Conservation (phyloP, 106 monocot species). For the Allium cepa region DNA sequence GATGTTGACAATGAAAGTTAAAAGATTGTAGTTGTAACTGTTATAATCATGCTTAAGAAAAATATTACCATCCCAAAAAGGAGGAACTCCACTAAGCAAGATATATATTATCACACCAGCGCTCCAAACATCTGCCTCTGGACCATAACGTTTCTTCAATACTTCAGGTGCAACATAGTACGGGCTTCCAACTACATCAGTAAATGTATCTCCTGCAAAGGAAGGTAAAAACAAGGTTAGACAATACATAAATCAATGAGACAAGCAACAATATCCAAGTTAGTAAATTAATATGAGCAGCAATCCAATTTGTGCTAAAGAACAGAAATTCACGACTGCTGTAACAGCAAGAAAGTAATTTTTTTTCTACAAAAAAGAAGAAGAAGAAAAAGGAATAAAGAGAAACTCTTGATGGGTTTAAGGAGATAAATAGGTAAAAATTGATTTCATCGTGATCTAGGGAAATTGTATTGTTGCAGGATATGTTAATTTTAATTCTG, state of each 20-base stretch:
- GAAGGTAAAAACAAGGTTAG: conserved; percentile 1
- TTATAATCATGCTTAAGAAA: neutral
- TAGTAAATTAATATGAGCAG: no score
- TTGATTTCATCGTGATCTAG: no score
- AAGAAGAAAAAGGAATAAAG: no score
- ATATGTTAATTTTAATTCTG: no score
- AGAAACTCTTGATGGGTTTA: no score
- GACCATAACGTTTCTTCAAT: conserved; percentile 40
- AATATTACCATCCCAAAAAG: conserved; percentile 45
- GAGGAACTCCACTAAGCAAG: conserved; percentile 50
- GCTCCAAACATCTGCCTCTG: conserved; percentile 58
- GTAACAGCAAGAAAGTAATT: no score
- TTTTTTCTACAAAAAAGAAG: no score
- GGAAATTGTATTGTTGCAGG: no score
- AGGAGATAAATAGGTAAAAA: no score
- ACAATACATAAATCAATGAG: neutral
- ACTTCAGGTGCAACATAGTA: conserved; percentile 67
- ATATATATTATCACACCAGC: conserved; percentile 64
- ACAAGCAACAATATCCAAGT: neutral
- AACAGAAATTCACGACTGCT: no score
- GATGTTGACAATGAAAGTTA: neutral
- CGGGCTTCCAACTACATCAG: conserved; percentile 55
- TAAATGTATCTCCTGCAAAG: conserved; percentile 33
- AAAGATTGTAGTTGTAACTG: neutral
- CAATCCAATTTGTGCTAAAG: no score